Percentiles rank a stretch among this genome's conserved stretches.
phyloP scores from a whole-genome alignment of 176 grass and related monocot genomes.

The Hyparrhenia diplandra region DNA sequence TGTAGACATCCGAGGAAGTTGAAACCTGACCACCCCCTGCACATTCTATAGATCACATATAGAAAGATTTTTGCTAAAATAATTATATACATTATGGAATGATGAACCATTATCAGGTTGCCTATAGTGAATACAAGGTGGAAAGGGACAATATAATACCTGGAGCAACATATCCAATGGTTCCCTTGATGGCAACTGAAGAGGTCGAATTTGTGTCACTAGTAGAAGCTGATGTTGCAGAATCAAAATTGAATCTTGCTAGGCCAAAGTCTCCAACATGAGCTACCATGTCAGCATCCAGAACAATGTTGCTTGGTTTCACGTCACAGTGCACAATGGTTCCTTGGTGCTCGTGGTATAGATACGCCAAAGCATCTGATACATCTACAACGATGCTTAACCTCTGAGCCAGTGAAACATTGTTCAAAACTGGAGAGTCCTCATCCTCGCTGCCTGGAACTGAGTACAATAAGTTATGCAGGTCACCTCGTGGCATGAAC shows the following conservation, averaged over 20 bases:
- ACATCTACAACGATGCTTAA: not conserved
- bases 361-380: not conserved
- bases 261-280: not conserved
- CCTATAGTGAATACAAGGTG: not conserved
- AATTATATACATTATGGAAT: not conserved
- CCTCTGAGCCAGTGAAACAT: not conserved
- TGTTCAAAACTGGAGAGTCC: not conserved
- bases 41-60: not conserved
- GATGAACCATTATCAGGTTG: not conserved
- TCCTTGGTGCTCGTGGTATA: not conserved
- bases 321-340: not conserved
- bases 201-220: not conserved
- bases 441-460: not conserved
- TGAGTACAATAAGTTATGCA: not conserved
- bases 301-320: not conserved
- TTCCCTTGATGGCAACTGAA: not conserved
- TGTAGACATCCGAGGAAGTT: not conserved
- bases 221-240: not conserved
- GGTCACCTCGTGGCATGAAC: not conserved
- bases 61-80: not conserved
- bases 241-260: not conserved
- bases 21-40: not conserved
- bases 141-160: not conserved
- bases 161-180: not conserved
- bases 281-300: not conserved